Base-by-base conservation (phyloP, 192 early-diverging fungal species). In the Rhizophagus sp. region DNA sequence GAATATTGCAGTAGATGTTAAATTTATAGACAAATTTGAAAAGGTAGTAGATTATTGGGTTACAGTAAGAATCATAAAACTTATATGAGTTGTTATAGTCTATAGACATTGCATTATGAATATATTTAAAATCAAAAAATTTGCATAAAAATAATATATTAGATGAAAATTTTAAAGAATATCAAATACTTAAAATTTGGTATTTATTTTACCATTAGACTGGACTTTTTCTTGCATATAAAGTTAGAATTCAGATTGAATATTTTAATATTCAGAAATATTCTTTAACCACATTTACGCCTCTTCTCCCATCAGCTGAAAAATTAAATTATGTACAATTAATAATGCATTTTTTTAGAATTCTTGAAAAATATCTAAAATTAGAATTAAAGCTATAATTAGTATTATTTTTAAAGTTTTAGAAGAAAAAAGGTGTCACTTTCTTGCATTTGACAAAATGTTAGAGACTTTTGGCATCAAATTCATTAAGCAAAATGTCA, bases 11-110 rank as follows among this genome's bases (percentile, higher is more conserved):
- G 25, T 63, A 63, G 47, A 34, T 52, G 47, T 73, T 15, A 47
- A 50, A 73, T 73, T 52, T 8, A 33, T 73, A 57, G 8, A 73
- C 39, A 73, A 73, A 52, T 57, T 73, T 73, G 41, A 73, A 50
- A 50, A 52, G 12, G 24, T 73, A 49, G 24, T 50, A 50, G 47
- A 73, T 73, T 73, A 73, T 47, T 10, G 44, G 33, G 44, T 27
- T 34, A 47, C 72, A 19, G 24, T 47, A 15, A 11, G 19, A 52
- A 34, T 52, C 3, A 44, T 73, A 27, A n/a, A 73, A 25, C 50
- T 73, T 10, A 47, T 73, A 25, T 73, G 49, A 24, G 19, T 25
- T 50, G 44, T n/a, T n/a, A n/a, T n/a, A n/a, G n/a, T n/a, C 72
- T 11, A 24, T 73, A 24, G 8, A n/a, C 1, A 47, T 73, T 49